These are phyloP conservation scores for Acrocalymma vagum DNA, from an alignment of 2,329 filamentous ascomycete species.

Conservation along the genomic window DNA sequence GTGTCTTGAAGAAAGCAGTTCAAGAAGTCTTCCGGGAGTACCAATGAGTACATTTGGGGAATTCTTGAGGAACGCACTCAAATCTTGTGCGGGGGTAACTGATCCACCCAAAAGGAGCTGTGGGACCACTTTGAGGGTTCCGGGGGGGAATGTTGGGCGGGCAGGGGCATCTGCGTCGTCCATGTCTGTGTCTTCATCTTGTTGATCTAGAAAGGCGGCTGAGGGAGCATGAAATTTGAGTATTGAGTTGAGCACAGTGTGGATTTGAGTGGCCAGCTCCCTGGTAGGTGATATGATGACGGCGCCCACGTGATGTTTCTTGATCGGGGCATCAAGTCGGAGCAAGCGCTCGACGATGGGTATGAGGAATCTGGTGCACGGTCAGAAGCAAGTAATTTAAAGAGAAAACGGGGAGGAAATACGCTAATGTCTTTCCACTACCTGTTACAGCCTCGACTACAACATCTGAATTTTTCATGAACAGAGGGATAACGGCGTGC, in stretches of 20 bases:
- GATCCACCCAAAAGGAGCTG: slow-evolving; percentile 83
- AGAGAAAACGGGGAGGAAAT: slow-evolving; percentile 5
- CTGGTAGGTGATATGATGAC: slow-evolving; percentile 94
- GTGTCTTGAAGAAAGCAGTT: slow-evolving; percentile 84
- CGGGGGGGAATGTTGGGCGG: slow-evolving; percentile 52
- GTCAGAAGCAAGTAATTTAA: slow-evolving; percentile 1
- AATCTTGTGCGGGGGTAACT: slow-evolving; percentile 82
- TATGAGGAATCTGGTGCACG: slow-evolving; percentile 69
- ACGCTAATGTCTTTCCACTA: slow-evolving; percentile 45
- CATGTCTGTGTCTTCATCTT: slow-evolving; percentile 53
- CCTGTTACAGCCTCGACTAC: slow-evolving; percentile 75
- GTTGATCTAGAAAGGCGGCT: slow-evolving; percentile 69
- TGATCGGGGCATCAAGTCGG: slow-evolving; percentile 80
- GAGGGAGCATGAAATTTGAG: slow-evolving; percentile 86
- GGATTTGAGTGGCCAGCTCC: slow-evolving; percentile 90
- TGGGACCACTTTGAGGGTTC: slow-evolving; percentile 72
- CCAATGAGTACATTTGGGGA: slow-evolving; percentile 90
- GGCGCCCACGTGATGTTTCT: slow-evolving; percentile 87
- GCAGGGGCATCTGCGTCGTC: slow-evolving; percentile 49
- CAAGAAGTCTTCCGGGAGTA: slow-evolving; percentile 88
- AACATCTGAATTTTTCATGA: slow-evolving; percentile 89
- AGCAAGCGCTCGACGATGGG: slow-evolving; percentile 85
- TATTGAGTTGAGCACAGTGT: slow-evolving; percentile 79
- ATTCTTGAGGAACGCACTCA: slow-evolving; percentile 82
- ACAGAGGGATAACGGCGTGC: slow-evolving; percentile 86